Conservation (phyloP, 441 rosid species). For the Capsella rubella region DNA sequence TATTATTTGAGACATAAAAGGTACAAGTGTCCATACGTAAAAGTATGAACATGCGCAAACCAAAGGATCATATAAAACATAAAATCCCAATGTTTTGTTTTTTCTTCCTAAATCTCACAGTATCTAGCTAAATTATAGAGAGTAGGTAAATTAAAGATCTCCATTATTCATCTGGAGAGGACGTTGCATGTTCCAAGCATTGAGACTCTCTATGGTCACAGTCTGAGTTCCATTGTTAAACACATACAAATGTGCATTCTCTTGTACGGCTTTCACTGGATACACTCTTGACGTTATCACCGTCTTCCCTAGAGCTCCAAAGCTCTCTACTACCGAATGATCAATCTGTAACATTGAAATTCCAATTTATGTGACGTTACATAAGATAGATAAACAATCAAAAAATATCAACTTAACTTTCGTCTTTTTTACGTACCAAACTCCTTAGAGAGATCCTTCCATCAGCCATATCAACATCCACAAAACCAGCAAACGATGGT, state of each 20-base stretch:
- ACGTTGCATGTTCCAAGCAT: slow-evolving; percentile 77
- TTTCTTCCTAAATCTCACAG: neutral
- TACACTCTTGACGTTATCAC: slow-evolving; percentile 81
- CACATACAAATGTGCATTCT: slow-evolving; percentile 61
- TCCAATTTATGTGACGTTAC: neutral
- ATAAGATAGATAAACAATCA: neutral
- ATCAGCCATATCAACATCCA: slow-evolving; percentile 65
- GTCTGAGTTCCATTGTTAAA: slow-evolving; percentile 78
- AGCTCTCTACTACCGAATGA: slow-evolving; percentile 81
- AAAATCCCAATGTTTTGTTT: neutral
- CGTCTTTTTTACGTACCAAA: slow-evolving; percentile 45
- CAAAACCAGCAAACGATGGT: slow-evolving; percentile 82
- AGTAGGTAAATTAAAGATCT: slow-evolving; percentile 19
- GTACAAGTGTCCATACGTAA: slow-evolving; percentile 18
- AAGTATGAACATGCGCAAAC: neutral
- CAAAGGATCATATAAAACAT: neutral
- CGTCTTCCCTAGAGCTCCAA: slow-evolving; percentile 73
- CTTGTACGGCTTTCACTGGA: slow-evolving; percentile 57
- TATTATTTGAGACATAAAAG: neutral
- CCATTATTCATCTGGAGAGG: slow-evolving; percentile 52
- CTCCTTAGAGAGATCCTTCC: slow-evolving; percentile 70
- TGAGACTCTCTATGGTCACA: slow-evolving; percentile 57
- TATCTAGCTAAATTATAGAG: neutral
- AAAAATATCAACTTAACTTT: neutral
- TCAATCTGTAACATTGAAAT: slow-evolving; percentile 57